A percentile compares a stretch with the other conserved stretches of the same genome.
Conservation (phyloP, 805 yeast species). For the Wickerhamiella slavikovae region DNA sequence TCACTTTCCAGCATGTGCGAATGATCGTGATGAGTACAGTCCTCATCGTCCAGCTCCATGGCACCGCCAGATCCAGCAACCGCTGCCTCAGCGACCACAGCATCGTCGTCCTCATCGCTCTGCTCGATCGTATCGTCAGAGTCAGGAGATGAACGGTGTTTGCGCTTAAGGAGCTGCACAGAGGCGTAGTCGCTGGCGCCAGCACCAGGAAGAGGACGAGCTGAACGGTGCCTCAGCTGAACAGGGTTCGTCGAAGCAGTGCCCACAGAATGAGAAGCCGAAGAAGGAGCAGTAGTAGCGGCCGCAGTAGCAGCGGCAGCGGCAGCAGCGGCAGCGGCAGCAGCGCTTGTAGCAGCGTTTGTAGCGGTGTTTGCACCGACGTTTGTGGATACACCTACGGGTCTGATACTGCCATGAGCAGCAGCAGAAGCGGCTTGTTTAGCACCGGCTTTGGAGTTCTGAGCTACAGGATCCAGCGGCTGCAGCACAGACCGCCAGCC, state of each 20-base stretch:
- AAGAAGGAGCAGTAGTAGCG: background rate
- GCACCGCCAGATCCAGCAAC: conserved; percentile 1
- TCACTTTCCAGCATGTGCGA: conserved; percentile 6
- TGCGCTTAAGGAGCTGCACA: background rate
- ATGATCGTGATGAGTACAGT: conserved; percentile 7
- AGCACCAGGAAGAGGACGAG: background rate
- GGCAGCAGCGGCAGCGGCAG: no score
- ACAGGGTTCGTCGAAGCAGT: background rate
- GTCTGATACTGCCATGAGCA: no score
- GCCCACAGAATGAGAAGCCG: background rate
- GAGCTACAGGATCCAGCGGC: no score
- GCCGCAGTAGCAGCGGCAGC: background rate
- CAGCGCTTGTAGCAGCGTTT: no score
- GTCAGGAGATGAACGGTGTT: conserved; percentile 1
- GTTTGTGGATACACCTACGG: no score
- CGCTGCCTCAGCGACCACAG: conserved; percentile 1
- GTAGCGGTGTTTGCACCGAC: no score
- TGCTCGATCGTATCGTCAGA: conserved; percentile 9
- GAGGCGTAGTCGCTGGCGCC: background rate
- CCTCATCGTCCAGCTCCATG: conserved; percentile 9
- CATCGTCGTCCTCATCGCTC: background rate
- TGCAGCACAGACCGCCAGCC: no score
- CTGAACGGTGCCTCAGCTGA: background rate
- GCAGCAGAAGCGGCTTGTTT: no score
- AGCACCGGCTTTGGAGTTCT: no score